Percentiles rank a stretch among this genome's conserved stretches.
Evolutionary conservation across 805 yeast species (phyloP).

Genomic region (Komagataella mondaviorum): DNA sequence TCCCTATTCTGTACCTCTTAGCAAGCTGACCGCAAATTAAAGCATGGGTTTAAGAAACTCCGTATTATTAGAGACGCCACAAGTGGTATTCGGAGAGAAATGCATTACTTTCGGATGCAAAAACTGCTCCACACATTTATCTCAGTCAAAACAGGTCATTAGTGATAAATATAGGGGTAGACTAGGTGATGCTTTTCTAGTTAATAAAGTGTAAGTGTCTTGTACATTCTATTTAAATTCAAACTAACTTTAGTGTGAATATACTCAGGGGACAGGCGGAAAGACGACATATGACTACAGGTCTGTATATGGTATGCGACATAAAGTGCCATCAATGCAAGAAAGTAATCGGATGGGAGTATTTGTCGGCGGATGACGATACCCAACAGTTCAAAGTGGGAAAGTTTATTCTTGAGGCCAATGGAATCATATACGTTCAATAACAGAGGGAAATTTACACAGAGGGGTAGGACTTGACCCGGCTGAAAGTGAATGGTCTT

Average conservation of each 20-base stretch:
- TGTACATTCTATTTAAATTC: neutral
- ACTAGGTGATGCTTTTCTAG: conserved; percentile 44
- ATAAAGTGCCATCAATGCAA: conserved; percentile 42
- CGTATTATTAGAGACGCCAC: conserved; percentile 1
- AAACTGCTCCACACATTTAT: conserved; percentile 16
- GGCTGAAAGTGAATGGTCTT: conserved; percentile 64
- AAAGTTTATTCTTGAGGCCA: conserved; percentile 36
- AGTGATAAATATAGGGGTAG: conserved; percentile 34
- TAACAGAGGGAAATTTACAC: neutral
- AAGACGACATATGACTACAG: conserved; percentile 38
- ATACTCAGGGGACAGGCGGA: conserved; percentile 10
- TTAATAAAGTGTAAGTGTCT: conserved; percentile 25
- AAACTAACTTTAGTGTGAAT: conserved; percentile 8
- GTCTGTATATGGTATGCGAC: conserved; percentile 42
- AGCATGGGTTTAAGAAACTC: neutral
- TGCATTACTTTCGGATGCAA: conserved; percentile 14
- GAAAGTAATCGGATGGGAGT: conserved; percentile 49
- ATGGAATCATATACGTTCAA: conserved; percentile 1
- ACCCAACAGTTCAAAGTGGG: conserved; percentile 49
- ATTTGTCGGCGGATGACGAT: conserved; percentile 29
- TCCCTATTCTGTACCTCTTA: neutral
- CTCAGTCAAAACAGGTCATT: conserved; percentile 15
- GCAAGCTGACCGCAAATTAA: neutral
- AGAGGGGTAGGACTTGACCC: conserved; percentile 30
- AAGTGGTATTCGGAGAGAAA: conserved; percentile 5